A percentile compares a stretch with the other conserved stretches of the same genome.
These are phyloP conservation scores for Rhodotorula graminis DNA, from an alignment of 768 basidiomycete species.

Conservation along the genomic window DNA sequence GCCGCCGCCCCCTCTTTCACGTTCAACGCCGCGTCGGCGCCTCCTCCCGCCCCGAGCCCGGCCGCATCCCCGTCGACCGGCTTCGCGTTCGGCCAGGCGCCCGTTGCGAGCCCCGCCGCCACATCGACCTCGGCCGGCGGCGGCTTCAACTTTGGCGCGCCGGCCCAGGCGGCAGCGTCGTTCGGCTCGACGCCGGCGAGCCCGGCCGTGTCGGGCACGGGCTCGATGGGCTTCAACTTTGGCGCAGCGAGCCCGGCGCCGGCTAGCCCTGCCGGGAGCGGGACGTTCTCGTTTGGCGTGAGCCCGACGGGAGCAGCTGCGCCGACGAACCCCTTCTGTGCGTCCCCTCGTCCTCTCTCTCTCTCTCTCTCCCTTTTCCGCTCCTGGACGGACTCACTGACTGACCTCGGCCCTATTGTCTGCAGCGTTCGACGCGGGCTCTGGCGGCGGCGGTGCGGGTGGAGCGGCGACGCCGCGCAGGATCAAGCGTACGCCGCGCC, in stretches of 20 bases:
- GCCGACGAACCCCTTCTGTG: background rate
- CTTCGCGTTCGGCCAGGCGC: background rate
- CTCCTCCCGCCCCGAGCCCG: background rate
- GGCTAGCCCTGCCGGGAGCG: background rate
- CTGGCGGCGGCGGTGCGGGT: background rate
- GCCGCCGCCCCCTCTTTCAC: background rate
- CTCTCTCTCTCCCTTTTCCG: no score
- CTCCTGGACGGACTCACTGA: no score
- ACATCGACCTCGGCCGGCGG: background rate
- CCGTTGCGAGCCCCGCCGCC: background rate
- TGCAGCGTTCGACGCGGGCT: background rate
- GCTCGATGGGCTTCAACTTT: background rate
- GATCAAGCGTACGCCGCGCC: no score
- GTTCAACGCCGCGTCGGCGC: background rate
- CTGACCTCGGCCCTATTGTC: background rate
- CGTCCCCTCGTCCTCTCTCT: background rate
- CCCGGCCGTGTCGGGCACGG: background rate
- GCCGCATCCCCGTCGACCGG: background rate
- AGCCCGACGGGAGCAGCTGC: background rate
- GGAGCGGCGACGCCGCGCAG: background rate
- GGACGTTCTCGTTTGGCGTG: background rate
- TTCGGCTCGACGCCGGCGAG: background rate
- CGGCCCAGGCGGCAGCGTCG: background rate
- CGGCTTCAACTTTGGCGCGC: background rate
- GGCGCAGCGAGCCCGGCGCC: background rate